Evolutionary conservation across 2,329 filamentous ascomycete species (phyloP), one percentile per base, ranked within the genome.

Genomic region (Emmonsia crescens): DNA sequence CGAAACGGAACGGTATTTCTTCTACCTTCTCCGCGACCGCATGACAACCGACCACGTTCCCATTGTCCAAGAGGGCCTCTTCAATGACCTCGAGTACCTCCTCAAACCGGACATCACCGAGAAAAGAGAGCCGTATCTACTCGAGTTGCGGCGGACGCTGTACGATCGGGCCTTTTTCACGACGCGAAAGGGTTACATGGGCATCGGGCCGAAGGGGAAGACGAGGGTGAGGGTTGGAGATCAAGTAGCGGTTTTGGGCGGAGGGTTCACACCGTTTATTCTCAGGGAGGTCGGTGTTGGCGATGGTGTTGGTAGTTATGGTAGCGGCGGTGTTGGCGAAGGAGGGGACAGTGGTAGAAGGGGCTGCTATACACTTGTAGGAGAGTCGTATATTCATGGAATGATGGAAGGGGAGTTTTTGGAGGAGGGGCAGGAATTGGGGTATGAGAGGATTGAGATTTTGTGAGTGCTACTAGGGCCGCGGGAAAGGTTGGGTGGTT

Each of bases 391-490:
- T 60, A 60, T 60, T 21, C 58, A 60, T 60, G 58, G 58, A 10
- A 60, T 60, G 40, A 60, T 60, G 58, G 58, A 60, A 33, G 58
- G 58, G 10, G 58, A 60, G 24, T 60, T 60, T 52, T 40, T 60
- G 48, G 48, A 52, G 6, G 19, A 51, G 9, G 36, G 33, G 6
- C 44, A 52, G 46, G 24, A 46, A 14, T 40, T 60, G 46, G 48
- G 16, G n/a, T 44, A 60, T 54, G 48, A 60, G 24, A 52, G 58
- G 58, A 38, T 60, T 38, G 58, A 60, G 24, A 60, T 60, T 29
- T 48, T 48, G 21, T 60, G 48, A 60, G 21, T 54, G 8, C 4
- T 56, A 24, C 10, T 38, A 14, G n/a, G n/a, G n/a, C 24, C 21
- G 14, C 9, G 27, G 1, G 12, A 57, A 21, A 12, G 10, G 16